Base-by-base conservation (phyloP, 2,329 filamentous ascomycete genomes). In the Phaeoacremonium minimum region DNA sequence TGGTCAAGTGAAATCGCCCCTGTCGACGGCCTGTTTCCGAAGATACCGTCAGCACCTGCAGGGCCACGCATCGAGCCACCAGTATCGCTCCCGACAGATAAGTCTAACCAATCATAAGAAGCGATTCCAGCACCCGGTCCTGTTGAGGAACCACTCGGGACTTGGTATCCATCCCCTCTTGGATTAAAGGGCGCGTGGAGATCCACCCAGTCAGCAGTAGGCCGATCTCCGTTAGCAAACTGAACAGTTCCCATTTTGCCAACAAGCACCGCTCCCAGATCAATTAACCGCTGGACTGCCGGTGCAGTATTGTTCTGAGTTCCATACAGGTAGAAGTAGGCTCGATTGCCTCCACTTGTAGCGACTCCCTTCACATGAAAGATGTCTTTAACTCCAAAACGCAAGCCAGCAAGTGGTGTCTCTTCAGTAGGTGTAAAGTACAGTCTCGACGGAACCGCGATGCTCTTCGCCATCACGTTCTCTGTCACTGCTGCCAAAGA, bases 321-420 rank as follows among this genome's bases (percentile, higher is more conserved):
- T 4, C 66, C 63, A 42, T 78, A 75, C 4, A 81, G 56, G 35
- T 69, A 52, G 33, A 72, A 73, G 59, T 69, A 82, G 3, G 77
- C 75, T 26, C 74, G 61, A 40, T 74, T 80, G 3, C 76, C 75
- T 35, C 68, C 66, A 12, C 64, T 63, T 0, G 70, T 78, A 22
- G 65, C 65, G 4, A 80, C 46, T 1, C 77, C 78, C n/a, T 31
- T 35, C 18, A 83, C 49, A 38, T 80, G 65, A 43, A 66, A 74
- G 33, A 78, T 75, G 44, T 82, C 78, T 46, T 83, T 83, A 37
- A 82, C 61, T 1, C 66, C 75, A 2, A 82, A 48, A 7, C 78
- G 64, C 7, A 75, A 61, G 9, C 77, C 76, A 6, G 73, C 70
- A 0, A 81, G 57, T 1, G 76, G 75, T 46, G 73, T 67, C 15